Percentiles rank a stretch among this genome's conserved stretches.
Conservation (phyloP, 345 rosid species). For the Gossypium sturtianum region DNA sequence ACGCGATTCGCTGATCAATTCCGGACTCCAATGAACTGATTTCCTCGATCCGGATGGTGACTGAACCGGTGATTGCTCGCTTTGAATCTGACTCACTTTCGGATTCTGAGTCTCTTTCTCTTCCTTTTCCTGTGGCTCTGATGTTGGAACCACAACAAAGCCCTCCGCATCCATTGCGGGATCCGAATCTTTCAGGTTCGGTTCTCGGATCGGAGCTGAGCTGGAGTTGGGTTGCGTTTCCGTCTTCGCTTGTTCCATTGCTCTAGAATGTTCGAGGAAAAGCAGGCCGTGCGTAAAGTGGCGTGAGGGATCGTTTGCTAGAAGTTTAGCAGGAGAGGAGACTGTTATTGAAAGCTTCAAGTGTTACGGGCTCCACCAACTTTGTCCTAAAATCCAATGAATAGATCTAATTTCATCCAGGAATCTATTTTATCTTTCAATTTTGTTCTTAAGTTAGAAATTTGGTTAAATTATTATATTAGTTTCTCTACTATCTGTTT, state of each 20-base stretch:
- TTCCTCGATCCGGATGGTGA: slow-evolving; percentile 39
- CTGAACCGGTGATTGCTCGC: slow-evolving; percentile 23
- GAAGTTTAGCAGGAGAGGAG: neutral
- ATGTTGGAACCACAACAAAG: slow-evolving; percentile 18
- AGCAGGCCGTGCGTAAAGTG: neutral
- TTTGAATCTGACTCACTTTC: slow-evolving; percentile 18
- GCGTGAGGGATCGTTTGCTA: neutral
- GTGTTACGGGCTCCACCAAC: too few relatives aligned
- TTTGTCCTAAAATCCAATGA: too few relatives aligned
- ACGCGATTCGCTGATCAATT: slow-evolving; percentile 50
- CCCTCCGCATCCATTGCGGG: slow-evolving; percentile 26
- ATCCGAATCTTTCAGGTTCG: slow-evolving; percentile 24
- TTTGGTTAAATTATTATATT: too few relatives aligned
- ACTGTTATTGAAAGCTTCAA: neutral
- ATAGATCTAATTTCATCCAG: too few relatives aligned
- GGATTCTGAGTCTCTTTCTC: slow-evolving; percentile 12
- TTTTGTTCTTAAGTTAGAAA: too few relatives aligned
- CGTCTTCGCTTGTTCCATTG: neutral
- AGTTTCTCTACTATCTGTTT: too few relatives aligned
- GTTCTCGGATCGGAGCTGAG: slow-evolving; percentile 7
- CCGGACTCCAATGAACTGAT: slow-evolving; percentile 75
- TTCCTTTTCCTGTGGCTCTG: slow-evolving; percentile 28
- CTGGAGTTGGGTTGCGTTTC: neutral
- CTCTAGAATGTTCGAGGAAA: neutral
- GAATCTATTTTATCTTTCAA: too few relatives aligned